Conservation (phyloP, 495 filamentous ascomycete species). For the Aspergillus campestris region DNA sequence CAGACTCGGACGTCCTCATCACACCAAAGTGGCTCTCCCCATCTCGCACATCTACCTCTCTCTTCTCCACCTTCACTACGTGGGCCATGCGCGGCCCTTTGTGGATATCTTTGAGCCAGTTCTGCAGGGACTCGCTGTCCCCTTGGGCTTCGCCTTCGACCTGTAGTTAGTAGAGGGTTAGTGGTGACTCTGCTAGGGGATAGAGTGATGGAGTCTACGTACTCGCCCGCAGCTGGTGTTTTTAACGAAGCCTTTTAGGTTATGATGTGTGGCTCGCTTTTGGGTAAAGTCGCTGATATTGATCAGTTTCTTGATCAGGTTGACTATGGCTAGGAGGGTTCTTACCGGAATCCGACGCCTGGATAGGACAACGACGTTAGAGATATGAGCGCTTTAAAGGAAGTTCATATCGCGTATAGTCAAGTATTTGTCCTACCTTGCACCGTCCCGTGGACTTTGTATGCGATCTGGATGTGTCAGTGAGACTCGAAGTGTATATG, state of each 20-base stretch:
- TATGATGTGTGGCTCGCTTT: conserved; percentile 54
- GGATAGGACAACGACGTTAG: conserved; percentile 2
- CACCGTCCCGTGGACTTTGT: conserved; percentile 44
- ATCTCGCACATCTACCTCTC: conserved; percentile 49
- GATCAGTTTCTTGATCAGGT: neutral
- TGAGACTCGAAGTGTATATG: no score
- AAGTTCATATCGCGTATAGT: neutral
- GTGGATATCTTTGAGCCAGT: conserved; percentile 68
- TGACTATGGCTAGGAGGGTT: conserved; percentile 5
- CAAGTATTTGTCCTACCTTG: conserved; percentile 29
- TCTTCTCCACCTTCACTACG: conserved; percentile 65
- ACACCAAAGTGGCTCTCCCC: conserved; percentile 58
- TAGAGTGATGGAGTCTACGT: conserved; percentile 1
- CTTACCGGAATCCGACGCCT: conserved; percentile 70
- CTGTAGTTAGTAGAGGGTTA: conserved; percentile 29
- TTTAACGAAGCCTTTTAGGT: conserved; percentile 68
- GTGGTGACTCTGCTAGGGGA: neutral
- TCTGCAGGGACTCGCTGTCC: conserved; percentile 48
- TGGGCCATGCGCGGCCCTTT: conserved; percentile 59
- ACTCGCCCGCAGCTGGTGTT: conserved; percentile 71
- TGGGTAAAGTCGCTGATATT: conserved; percentile 58
- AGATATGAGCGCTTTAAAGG: neutral
- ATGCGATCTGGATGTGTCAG: conserved; percentile 31
- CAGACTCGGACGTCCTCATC: conserved; percentile 25
- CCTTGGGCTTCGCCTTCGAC: conserved; percentile 92